Base-by-base conservation (phyloP, 331 rosid genomes). In the Pyrus hybrid region DNA sequence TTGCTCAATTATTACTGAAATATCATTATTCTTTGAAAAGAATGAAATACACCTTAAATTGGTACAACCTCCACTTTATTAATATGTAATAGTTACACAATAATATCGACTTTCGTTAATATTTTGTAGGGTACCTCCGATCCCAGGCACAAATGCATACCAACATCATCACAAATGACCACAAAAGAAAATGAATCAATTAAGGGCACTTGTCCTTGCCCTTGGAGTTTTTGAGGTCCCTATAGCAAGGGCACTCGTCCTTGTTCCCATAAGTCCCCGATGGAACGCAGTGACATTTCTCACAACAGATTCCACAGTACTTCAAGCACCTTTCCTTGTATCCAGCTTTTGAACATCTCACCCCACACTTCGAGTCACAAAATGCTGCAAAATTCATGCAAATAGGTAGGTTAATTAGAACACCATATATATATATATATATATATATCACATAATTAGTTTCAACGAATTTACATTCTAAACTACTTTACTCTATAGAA, bases 231-330 rank as follows among this genome's bases (percentile, higher is more conserved):
- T 84, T 94, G 73, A 88, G 61, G 70, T 85, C 86, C 28, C 85
- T 83, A 83, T 94, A 92, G 80, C 97, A 94, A 86, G 97, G 93
- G 84, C 97, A 92, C 83, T 92, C 92, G 73, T 90, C 51, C 85
- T 94, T 92, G 86, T 94, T 86, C 14, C 97, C 97, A 13, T 79
- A 87, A 74, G 97, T 92, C 72, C 97, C 97, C 37, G 97, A 92
- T 2, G 99, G 97, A 77, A 92, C 96, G 32, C 99, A 92, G 0
- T 85, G 45, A 71, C 99, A 92, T 75, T 83, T 88, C 18, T 77
- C 83, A 18, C 99, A 94, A 78, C 99, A 94, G 8, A 91, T 89
- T 30, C 96, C 92, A 2, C 99, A 94, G 77, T 71, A 92, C 82
- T 66, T 90, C 79, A 92, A 56, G 78, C 99, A 92, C 67, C 96